Base-by-base conservation (phyloP, 768 basidiomycete genomes). In the Boletus sp. region DNA sequence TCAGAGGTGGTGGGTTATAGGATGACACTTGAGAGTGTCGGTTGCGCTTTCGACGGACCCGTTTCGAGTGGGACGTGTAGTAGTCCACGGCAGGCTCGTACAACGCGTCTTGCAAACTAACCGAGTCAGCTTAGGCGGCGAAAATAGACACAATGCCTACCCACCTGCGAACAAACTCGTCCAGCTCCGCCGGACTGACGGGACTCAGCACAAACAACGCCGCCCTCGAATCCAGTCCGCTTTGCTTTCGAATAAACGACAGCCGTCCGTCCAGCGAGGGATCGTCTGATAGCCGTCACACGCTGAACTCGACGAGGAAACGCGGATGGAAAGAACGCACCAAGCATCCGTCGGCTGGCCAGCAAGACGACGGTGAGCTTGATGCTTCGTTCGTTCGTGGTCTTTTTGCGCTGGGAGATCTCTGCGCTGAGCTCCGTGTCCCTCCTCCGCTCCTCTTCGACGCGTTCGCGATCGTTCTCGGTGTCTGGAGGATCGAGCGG, bases 311-410 rank as follows among this genome's bases (percentile, higher is more conserved):
- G 40, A 20, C 1, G 2, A 18, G 44, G 24, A 28, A 39, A 41
- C 4, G 14, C 14, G 39, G 12, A 14, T 35, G 24, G 8, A 5
- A 10, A 33, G 11, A 14, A 76, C 83, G 53, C 59, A 94, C 94
- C 93, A 59, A 99, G 78, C 81, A 96, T 84, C 50, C 80, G 82
- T 56, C 94, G 79, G 60, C 85, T 92, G n/a, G 94, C 92, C 73
- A 98, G 81, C 28, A 98, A 78, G 4, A 98, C 94, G 11, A 95
- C 92, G 0, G 96, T 97, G 41, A 99, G 80, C 73, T 98, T 98
- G 64, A 98, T 90, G 5, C 89, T 89, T 57, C 94, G 80, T 63
- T 98, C 96, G 58, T 80, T 85, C 14, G 89, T 86, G 39, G 76
- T 76, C 69, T 87, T 89, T 76, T 96, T 94, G 59, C 94, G 76